Evolutionary conservation across 371 early-diverging fungal genomes (phyloP).

Genomic region (Apophysomyces variabilis): DNA sequence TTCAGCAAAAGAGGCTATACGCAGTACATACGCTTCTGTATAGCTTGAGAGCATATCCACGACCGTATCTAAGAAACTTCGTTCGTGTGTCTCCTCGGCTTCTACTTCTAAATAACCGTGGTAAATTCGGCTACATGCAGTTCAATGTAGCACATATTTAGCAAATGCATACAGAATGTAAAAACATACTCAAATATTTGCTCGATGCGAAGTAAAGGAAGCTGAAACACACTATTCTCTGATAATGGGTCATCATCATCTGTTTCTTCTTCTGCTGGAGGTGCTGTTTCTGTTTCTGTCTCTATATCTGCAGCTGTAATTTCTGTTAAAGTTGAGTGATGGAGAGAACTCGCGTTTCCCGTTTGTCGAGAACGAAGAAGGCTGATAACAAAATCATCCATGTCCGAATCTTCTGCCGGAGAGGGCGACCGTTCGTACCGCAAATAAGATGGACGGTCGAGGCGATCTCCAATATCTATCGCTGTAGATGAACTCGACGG

Average conservation of each 20-base stretch:
- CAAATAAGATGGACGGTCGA: neutral
- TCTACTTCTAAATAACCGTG: neutral
- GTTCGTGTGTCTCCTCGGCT: neutral
- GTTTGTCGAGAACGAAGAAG: too few relatives aligned
- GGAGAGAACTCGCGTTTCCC: too few relatives aligned
- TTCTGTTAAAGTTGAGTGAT: neutral
- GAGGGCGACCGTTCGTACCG: too few relatives aligned
- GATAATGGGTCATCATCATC: neutral
- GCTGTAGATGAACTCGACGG: too few relatives aligned
- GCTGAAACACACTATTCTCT: neutral
- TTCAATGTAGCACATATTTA: too few relatives aligned
- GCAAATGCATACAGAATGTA: neutral
- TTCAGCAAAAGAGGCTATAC: neutral
- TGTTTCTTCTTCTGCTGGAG: slow-evolving; percentile 14
- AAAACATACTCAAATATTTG: slow-evolving; percentile 4
- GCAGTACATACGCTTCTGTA: neutral
- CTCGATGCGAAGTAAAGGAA: slow-evolving; percentile 6
- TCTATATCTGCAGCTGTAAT: slow-evolving; percentile 23
- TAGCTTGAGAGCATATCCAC: neutral
- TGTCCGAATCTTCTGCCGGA: too few relatives aligned
- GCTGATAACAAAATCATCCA: too few relatives aligned
- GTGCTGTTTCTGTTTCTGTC: slow-evolving; percentile 19
- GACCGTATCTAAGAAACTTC: neutral
- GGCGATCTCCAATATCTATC: neutral
- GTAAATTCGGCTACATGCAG: neutral